A percentile compares a stretch with the other conserved stretches of the same genome.
These are phyloP conservation scores for Umbelopsis ramanniana DNA, from an alignment of 192 early-diverging fungal genomes.

Conservation along the genomic window DNA sequence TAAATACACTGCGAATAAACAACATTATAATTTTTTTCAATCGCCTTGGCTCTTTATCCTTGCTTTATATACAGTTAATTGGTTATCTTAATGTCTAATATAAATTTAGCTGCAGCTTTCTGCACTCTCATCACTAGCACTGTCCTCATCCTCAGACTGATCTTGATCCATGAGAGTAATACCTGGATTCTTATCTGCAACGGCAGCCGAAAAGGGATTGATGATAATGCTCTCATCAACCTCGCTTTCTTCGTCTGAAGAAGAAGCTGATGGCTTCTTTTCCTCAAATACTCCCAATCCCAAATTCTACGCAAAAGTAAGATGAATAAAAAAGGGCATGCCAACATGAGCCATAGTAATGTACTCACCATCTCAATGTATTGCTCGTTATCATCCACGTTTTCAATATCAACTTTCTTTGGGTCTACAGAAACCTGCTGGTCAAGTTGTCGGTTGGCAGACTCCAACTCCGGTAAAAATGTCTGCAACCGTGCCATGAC, in stretches of 20 bases:
- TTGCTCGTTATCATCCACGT: conserved; percentile 56
- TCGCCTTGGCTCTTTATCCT: neutral
- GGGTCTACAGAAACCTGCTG: conserved; percentile 46
- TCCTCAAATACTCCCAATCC: conserved; percentile 54
- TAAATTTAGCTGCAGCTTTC: neutral
- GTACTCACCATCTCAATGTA: conserved; percentile 59
- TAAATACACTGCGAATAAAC: neutral
- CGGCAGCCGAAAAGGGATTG: conserved; percentile 16
- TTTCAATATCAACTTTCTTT: conserved; percentile 56
- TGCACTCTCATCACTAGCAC: conserved; percentile 10
- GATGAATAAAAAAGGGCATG: conserved; percentile 1
- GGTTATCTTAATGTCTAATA: neutral
- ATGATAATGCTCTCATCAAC: conserved; percentile 28
- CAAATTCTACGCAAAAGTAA: conserved; percentile 36
- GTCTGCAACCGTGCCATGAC: conserved; percentile 45
- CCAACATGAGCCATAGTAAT: neutral
- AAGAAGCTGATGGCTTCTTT: conserved; percentile 36
- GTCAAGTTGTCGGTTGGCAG: conserved; percentile 46
- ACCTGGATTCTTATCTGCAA: neutral
- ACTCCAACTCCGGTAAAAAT: conserved; percentile 51
- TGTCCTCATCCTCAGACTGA: neutral
- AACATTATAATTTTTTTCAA: neutral
- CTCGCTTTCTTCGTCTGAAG: conserved; percentile 27
- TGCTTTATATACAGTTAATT: conserved; percentile 19
- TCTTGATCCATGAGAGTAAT: conserved; percentile 10